Conservation (phyloP, 352 stramenopile species). For the Globisporangium okanoganense region DNA sequence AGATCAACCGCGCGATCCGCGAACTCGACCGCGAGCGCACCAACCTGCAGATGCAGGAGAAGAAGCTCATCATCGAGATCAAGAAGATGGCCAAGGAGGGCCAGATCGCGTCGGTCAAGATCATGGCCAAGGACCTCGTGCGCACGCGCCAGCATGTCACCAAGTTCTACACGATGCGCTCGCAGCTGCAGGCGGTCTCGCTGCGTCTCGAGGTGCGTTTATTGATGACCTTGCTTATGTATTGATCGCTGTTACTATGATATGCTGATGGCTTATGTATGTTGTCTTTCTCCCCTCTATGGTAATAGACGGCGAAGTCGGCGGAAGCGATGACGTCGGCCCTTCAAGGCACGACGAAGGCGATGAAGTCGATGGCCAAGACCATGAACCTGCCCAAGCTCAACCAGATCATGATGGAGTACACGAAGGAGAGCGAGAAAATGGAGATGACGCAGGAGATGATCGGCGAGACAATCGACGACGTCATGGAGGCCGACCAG, state of each 20-base stretch:
- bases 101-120: constrained; percentile 96
- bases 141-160: constrained; percentile 95
- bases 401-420: constrained; percentile 98
- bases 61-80: constrained; percentile 96
- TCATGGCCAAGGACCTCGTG: constrained; percentile 97
- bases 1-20: constrained; percentile 95
- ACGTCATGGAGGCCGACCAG: constrained; percentile 94
- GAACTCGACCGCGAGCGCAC: constrained; percentile 95
- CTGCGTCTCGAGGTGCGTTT: constrained; percentile 81
- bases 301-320: constrained; percentile 91
- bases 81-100: constrained; percentile 97
- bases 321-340: constrained; percentile 94
- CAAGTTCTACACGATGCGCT: constrained; percentile 98
- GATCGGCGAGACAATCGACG: constrained; percentile 96
- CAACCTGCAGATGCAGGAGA: constrained; percentile 90
- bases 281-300: constrained; percentile 2
- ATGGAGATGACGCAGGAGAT: constrained; percentile 98
- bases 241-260: not conserved
- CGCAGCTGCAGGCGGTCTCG: constrained; percentile 94
- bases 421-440: constrained; percentile 97
- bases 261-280: constrained; percentile 5
- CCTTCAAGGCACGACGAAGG: constrained; percentile 77
- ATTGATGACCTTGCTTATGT: not conserved
- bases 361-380: constrained; percentile 87
- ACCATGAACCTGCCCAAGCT: constrained; percentile 96